Conservation (phyloP, 2,329 filamentous ascomycete genomes). For the Fusarium robinianum region DNA sequence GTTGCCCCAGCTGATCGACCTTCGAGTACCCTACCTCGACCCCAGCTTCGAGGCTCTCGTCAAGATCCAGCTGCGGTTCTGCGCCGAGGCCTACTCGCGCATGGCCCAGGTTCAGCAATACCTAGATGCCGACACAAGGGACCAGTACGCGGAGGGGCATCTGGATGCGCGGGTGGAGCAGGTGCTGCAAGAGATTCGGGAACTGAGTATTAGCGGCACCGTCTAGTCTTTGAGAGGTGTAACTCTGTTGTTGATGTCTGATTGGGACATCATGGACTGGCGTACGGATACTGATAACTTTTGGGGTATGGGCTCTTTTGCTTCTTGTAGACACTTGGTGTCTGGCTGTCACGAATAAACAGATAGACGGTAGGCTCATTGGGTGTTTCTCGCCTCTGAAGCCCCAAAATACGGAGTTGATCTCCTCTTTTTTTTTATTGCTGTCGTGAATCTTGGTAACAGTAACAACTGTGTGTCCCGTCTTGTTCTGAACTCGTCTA, state of each 20-base stretch:
- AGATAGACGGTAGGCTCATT: constrained; percentile 34
- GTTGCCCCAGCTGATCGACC: constrained; percentile 92
- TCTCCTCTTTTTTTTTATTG: neutral
- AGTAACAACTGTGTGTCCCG: too few relatives aligned
- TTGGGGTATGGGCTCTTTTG: constrained; percentile 28
- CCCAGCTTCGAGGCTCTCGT: constrained; percentile 97
- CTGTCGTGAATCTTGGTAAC: too few relatives aligned
- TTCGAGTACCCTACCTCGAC: constrained; percentile 95
- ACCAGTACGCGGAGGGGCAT: constrained; percentile 93
- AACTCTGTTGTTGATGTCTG: constrained; percentile 8
- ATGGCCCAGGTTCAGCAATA: constrained; percentile 99
- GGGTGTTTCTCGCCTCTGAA: too few relatives aligned
- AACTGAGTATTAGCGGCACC: constrained; percentile 85
- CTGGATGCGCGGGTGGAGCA: constrained; percentile 91
- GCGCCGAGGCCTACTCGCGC: constrained; percentile 92
- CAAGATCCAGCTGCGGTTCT: constrained; percentile 97
- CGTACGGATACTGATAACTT: constrained; percentile 39
- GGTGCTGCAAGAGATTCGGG: constrained; percentile 94
- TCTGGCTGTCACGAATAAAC: constrained; percentile 29
- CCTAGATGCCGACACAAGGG: constrained; percentile 90
- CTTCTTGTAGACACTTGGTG: constrained; percentile 36
- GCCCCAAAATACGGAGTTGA: too few relatives aligned
- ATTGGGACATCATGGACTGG: constrained; percentile 28
- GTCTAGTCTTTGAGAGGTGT: constrained; percentile 48
- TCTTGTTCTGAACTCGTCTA: too few relatives aligned